Evolutionary conservation across 176 grass and related monocot genomes (phyloP), one percentile per base, ranked within the genome.

Genomic region (Pharus latifolius): DNA sequence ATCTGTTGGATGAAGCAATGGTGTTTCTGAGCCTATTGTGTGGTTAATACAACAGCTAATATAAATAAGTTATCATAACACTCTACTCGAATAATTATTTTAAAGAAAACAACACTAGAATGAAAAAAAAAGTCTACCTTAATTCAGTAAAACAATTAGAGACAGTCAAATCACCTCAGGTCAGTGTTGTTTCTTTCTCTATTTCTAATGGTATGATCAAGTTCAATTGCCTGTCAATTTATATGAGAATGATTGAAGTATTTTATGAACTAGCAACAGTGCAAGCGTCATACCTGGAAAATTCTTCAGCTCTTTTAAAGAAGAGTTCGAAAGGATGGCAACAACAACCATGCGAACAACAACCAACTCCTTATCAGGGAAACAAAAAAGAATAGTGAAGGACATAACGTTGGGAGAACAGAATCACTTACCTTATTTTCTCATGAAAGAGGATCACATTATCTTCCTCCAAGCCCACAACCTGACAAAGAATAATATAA

Each of bases 391-490:
- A 53, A 43, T 66, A 30, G 14, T 44, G 61, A 11, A 63, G 19
- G 40, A 48, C 15, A 72, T 78, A 25, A 79, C 60, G 13, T 64
- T 38, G 30, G 18, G 14, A 44, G 49, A 70, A 69, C 22, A 34
- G 47, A 63, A 24, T 28, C 23, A 76, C 3, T 61, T 57, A 98
- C 94, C 83, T 98, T 78, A 92, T 85, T 83, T 90, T 98, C 67
- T 98, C 81, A 78, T 98, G 81, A 88, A 90, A 92, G 26, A 98
- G 78, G 49, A 92, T 90, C 64, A 60, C 60, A 58, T 92, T 97
- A 50, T 92, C 93, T 87, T 96, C 93, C 68, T 96, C 86, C 34
- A 86, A 88, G 54, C 89, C 94, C 61, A 98, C 86, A 65, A 92
- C 70, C 94, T 98, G 69, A 68, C 11, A 91, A 76, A 83, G 3